Percentiles rank a stretch among this genome's conserved stretches.
phyloP scores from a whole-genome alignment of 768 basidiomycete genomes.

The Mycena polygramma region DNA sequence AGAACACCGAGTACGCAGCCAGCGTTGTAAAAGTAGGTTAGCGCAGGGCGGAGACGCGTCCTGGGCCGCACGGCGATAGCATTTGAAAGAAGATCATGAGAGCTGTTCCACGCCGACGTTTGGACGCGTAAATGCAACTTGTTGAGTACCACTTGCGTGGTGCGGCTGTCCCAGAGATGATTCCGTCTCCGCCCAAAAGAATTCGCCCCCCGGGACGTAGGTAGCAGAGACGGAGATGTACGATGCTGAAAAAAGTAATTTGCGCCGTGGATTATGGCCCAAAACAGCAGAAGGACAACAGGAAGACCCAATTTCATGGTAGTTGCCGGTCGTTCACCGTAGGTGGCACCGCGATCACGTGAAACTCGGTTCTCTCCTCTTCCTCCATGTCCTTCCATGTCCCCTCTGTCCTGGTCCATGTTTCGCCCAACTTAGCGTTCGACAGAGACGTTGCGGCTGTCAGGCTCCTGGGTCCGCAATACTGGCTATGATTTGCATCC shows the following conservation, averaged over 20 bases:
- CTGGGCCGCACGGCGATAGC: conserved; percentile 50
- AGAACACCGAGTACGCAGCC: conserved; percentile 60
- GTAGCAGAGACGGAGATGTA: conserved; percentile 11
- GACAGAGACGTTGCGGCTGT: no score
- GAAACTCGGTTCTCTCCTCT: background rate
- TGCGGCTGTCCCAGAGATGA: conserved; percentile 37
- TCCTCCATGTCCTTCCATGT: background rate
- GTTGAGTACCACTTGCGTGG: conserved; percentile 42
- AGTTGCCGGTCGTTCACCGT: background rate
- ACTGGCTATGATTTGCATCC: no score
- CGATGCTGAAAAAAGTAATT: conserved; percentile 19
- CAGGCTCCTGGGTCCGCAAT: no score
- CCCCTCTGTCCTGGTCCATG: no score
- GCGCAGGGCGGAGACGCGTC: conserved; percentile 39
- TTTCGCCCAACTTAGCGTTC: no score
- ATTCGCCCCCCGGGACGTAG: background rate
- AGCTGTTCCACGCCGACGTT: conserved; percentile 63
- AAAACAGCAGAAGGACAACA: conserved; percentile 24
- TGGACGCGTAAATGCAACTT: conserved; percentile 57
- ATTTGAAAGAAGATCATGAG: conserved; percentile 59
- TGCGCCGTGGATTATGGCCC: conserved; percentile 28
- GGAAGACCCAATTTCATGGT: conserved; percentile 11
- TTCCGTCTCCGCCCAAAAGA: conserved; percentile 8
- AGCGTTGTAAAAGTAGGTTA: conserved; percentile 61
- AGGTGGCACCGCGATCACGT: conserved; percentile 17